Base-by-base conservation (phyloP, 306 rosid species). In the Sicyos edulis region DNA sequence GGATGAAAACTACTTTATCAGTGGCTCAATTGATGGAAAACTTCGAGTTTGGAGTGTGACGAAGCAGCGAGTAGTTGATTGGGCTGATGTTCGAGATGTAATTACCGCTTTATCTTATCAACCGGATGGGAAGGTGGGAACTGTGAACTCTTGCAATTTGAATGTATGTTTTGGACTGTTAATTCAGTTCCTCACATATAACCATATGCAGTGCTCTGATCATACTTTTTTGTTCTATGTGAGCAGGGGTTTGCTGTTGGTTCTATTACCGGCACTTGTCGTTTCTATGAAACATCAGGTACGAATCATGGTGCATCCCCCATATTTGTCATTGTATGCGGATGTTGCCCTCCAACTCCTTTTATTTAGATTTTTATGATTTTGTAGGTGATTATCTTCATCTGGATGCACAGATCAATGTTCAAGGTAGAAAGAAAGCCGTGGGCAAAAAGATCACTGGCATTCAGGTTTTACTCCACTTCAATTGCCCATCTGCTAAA, bases 11-110 rank as follows among this genome's bases (percentile, higher is more conserved):
- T 81, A 86, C 86, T 93, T 93, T 87, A 79, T 90, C 68, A 93
- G 91, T 70, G 98, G 97, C 54, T 93, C 96, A 71, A 83, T 90
- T 20, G 97, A 93, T 77, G 97, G 98, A 8, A 93, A 90, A 84
- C 89, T 87, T 58, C 87, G 96, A 64, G 81, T 93, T 71, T 93
- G 98, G 98, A 90, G 97, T 3, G 45, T 87, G 37, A 73, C 55
- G 11, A 88, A 88, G 77, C 85, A 82, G 73, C 84, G 96, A 34
- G 98, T 93, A 37, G 92, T 88, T 80, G 98, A 93, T 54, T 93
- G 98, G 98, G 88, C 80, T 37, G 92, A 88, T 74, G 75, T 79
- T 22, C 77, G 81, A 55, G 97, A 93, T 73, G 87, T 87, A 9
- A 88, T 93, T 71, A 93, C 88, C 54, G 98, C 98, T 22, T 68